Conservation (phyloP, 2,329 filamentous ascomycete species). For the Bipolaris oryzae region DNA sequence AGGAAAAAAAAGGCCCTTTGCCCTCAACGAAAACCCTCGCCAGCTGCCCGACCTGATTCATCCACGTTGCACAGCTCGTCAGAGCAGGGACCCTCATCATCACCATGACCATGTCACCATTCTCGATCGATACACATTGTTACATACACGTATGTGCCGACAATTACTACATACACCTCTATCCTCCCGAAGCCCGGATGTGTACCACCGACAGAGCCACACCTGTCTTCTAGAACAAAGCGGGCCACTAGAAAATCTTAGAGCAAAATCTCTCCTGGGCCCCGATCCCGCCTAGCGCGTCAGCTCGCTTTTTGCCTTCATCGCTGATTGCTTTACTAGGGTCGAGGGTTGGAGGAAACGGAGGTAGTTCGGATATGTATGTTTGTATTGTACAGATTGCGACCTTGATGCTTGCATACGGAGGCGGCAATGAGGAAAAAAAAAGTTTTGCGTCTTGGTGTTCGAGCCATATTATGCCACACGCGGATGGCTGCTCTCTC, state of each 20-base stretch:
- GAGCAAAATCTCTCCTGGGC: slow-evolving; percentile 14
- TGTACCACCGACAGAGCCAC: slow-evolving; percentile 10
- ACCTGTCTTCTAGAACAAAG: slow-evolving; percentile 40
- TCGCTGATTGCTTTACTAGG: too few relatives aligned
- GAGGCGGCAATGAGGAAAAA: neutral
- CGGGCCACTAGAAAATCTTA: slow-evolving; percentile 29
- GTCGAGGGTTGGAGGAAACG: neutral
- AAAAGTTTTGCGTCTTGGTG: neutral
- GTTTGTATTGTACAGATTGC: neutral
- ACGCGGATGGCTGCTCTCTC: too few relatives aligned
- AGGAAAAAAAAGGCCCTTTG: neutral
- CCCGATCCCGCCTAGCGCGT: slow-evolving; percentile 22
- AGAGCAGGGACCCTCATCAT: neutral
- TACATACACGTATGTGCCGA: neutral
- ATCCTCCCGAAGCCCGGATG: slow-evolving; percentile 6
- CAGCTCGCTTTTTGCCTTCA: slow-evolving; percentile 1
- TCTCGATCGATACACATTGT: neutral
- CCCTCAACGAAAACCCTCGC: neutral
- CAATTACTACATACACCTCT: neutral
- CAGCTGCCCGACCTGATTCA: neutral
- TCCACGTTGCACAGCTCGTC: neutral
- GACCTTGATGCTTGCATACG: neutral
- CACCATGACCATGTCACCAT: neutral
- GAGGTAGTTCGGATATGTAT: neutral
- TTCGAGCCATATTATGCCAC: neutral